phyloP scores from a whole-genome alignment of 1,284 basidiomycete genomes.

The Tetrapyrgos nigripes region DNA sequence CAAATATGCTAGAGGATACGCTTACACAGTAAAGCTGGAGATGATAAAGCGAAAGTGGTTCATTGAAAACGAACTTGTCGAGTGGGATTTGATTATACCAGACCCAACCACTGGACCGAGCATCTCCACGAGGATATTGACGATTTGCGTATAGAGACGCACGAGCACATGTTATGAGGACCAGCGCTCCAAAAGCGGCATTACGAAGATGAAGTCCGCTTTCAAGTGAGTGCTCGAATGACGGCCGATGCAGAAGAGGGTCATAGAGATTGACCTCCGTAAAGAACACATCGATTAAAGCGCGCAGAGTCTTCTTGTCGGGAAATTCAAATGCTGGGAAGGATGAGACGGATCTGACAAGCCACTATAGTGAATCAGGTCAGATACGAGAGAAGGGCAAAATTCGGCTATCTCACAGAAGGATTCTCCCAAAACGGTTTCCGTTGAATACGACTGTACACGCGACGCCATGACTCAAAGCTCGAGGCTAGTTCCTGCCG shows the following conservation, averaged over 20 bases:
- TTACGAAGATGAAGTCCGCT: background rate
- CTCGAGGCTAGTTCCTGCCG: background rate
- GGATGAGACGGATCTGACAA: background rate
- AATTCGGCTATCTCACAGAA: background rate
- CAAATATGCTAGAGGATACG: no score
- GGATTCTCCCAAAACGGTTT: background rate
- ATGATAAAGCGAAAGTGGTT: background rate
- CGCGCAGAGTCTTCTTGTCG: background rate
- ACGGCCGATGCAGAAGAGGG: constrained; percentile 2
- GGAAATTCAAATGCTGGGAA: background rate
- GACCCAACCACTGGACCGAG: background rate
- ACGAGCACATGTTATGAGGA: constrained; percentile 1
- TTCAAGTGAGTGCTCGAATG: constrained; percentile 1
- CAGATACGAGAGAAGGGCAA: background rate
- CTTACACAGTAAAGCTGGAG: constrained; percentile 5
- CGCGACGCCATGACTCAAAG: background rate
- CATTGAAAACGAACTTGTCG: background rate
- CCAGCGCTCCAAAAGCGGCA: background rate
- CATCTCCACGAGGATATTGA: background rate
- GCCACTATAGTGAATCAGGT: background rate
- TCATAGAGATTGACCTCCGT: background rate
- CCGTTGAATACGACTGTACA: background rate
- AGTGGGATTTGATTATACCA: constrained; percentile 1
- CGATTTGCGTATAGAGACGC: background rate
- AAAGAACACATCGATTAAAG: background rate